phyloP scores from a whole-genome alignment of 129 eudicot species.

The Calendula officinalis region DNA sequence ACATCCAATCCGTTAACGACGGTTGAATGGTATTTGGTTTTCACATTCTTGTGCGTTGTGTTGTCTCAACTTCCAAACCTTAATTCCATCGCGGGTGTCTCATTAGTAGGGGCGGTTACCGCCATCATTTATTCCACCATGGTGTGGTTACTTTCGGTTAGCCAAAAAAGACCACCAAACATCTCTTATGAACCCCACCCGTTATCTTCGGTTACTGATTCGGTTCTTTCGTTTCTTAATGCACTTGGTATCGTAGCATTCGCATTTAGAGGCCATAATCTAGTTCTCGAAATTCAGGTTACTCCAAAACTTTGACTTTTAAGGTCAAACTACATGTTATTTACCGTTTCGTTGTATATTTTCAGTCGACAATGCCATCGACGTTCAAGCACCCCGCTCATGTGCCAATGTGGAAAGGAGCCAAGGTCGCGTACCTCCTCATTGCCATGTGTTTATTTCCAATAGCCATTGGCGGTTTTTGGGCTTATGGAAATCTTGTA shows the following conservation, averaged over 20 bases:
- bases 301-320: constrained; percentile 1
- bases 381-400: constrained; percentile 91
- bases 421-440: constrained; percentile 78
- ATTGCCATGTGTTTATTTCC: constrained; percentile 91
- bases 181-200: constrained; percentile 68
- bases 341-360: constrained; percentile 1
- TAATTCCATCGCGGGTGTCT: constrained; percentile 94
- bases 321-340: constrained; percentile 11
- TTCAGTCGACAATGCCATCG: constrained; percentile 91
- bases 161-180: constrained; percentile 69
- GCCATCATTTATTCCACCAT: constrained; percentile 86
- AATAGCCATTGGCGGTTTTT: constrained; percentile 88
- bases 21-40: constrained; percentile 95
- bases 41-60: constrained; percentile 86
- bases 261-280: constrained; percentile 92
- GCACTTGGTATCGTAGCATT: constrained; percentile 95
- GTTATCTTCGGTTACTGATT: constrained; percentile 56
- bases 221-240: constrained; percentile 62
- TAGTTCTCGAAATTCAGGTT: constrained; percentile 91
- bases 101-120: constrained; percentile 92
- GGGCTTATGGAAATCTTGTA: constrained; percentile 98
- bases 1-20: constrained; percentile 84
- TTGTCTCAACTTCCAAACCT: constrained; percentile 92
- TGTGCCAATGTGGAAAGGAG: constrained; percentile 99
- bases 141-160: constrained; percentile 95